Conservation (phyloP, 1,284 basidiomycete species). For the Neolentinus lepideus region DNA sequence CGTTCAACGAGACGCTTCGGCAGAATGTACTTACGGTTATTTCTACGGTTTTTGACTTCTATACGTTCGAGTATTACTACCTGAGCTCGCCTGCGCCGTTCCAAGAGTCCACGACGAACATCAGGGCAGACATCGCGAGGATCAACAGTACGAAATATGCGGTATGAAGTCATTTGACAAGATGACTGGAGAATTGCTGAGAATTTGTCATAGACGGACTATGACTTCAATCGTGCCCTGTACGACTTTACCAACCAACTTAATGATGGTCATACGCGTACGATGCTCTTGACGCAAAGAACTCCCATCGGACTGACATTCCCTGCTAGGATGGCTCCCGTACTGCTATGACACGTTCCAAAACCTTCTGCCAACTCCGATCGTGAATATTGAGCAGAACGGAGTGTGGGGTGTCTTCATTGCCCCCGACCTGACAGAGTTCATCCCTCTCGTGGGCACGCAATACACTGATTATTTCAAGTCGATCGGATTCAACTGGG, state of each 20-base stretch:
- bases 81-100: conserved; percentile 52
- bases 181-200: not conserved
- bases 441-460: conserved; percentile 37
- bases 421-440: conserved; percentile 46
- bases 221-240: conserved; percentile 54
- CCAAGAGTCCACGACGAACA: conserved; percentile 52
- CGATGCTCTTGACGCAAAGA: conserved; percentile 7
- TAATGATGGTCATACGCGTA: conserved; percentile 62
- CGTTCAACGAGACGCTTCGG: conserved; percentile 56
- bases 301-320: not conserved
- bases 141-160: conserved; percentile 41
- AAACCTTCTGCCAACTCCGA: conserved; percentile 51
- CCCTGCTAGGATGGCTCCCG: conserved; percentile 43
- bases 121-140: conserved; percentile 37
- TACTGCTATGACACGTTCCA: conserved; percentile 51
- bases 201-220: conserved; percentile 37
- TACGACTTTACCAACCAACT: conserved; percentile 49
- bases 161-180: conserved; percentile 18
- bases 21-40: conserved; percentile 51
- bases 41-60: conserved; percentile 55
- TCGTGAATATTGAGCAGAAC: conserved; percentile 45
- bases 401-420: conserved; percentile 49
- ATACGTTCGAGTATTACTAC: conserved; percentile 59
- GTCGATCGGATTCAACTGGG: conserved; percentile 46
- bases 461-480: conserved; percentile 43